These are phyloP conservation scores for Mucor irregularis DNA, from an alignment of 371 early-diverging fungal genomes.

Conservation along the genomic window DNA sequence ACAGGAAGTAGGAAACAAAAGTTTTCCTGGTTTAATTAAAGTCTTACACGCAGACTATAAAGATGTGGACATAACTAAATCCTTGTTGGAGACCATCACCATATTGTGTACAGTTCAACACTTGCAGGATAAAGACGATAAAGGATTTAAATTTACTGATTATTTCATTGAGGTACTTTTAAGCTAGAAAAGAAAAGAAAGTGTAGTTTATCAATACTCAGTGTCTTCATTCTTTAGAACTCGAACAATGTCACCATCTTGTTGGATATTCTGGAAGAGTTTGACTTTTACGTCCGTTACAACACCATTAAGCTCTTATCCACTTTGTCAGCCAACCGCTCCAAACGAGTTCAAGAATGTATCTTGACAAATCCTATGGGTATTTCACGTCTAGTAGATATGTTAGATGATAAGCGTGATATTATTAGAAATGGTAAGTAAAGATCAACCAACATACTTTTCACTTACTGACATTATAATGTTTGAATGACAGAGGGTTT, in stretches of 20 bases:
- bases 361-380: conserved; percentile 89
- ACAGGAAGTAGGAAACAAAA: conserved; percentile 85
- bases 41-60: conserved; percentile 75
- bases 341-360: conserved; percentile 77
- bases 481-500: conserved; percentile 75
- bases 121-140: conserved; percentile 43
- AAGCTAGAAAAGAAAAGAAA: not conserved
- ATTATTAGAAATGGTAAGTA: conserved; percentile 89
- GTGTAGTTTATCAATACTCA: not conserved
- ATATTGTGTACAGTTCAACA: conserved; percentile 67
- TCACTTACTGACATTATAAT: not conserved
- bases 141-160: conserved; percentile 50
- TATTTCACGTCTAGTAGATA: conserved; percentile 88
- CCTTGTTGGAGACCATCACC: conserved; percentile 82
- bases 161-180: conserved; percentile 49
- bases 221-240: conserved; percentile 52
- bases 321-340: conserved; percentile 66
- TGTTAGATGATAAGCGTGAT: conserved; percentile 90
- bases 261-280: conserved; percentile 84
- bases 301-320: conserved; percentile 83
- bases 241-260: conserved; percentile 74
- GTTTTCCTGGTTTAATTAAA: conserved; percentile 71
- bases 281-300: conserved; percentile 93
- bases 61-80: conserved; percentile 83
- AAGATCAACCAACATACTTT: not conserved